Evolutionary conservation across 345 rosid genomes (phyloP).

Genomic region (Syzygium jambos): DNA sequence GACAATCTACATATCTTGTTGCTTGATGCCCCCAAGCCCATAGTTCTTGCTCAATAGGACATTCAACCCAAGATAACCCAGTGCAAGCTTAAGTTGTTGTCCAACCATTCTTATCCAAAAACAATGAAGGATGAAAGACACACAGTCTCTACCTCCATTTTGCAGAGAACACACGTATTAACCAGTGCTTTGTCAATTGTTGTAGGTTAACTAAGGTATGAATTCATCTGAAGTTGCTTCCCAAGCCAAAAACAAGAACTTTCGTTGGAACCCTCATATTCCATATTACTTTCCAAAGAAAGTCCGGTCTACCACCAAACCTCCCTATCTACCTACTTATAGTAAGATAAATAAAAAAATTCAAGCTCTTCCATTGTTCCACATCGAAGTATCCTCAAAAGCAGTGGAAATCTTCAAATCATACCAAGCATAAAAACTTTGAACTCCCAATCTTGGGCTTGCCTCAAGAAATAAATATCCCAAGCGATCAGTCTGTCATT

Average conservation of each 20-base stretch:
- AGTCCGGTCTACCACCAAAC: background rate
- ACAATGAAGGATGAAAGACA: background rate
- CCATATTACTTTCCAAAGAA: background rate
- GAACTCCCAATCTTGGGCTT: background rate
- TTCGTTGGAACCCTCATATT: too few relatives aligned
- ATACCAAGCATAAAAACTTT: too few relatives aligned
- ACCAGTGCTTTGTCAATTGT: background rate
- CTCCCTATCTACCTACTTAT: background rate
- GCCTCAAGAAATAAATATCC: background rate
- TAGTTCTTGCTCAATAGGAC: background rate
- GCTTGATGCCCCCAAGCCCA: background rate
- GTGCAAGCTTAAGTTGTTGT: background rate
- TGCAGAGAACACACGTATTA: background rate
- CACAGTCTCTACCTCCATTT: background rate
- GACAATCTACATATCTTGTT: background rate
- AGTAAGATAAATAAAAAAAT: background rate
- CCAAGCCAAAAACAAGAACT: too few relatives aligned
- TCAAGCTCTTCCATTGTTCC: background rate
- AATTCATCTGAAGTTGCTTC: too few relatives aligned
- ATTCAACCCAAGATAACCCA: background rate
- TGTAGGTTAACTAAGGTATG: background rate
- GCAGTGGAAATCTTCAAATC: background rate
- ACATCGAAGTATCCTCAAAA: background rate
- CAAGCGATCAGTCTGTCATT: background rate
- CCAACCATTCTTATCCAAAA: background rate